phyloP scores from a whole-genome alignment of 768 basidiomycete genomes.

The Russula abietina region DNA sequence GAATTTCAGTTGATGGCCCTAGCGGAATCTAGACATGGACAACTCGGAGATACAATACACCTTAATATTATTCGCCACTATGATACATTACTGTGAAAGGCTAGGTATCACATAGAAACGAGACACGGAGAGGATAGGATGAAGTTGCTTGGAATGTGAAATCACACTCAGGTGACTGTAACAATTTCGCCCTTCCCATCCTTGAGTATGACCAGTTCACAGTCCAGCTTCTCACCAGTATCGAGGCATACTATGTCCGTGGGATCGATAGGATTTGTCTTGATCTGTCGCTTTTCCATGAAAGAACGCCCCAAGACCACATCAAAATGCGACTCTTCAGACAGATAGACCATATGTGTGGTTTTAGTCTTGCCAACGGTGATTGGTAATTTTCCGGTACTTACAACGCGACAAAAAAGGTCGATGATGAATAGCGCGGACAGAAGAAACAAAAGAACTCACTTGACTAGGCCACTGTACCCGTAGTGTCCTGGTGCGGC shows the following conservation, averaged over 20 bases:
- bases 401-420: constrained; percentile 19
- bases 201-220: constrained; percentile 86
- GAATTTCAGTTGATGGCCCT: not conserved
- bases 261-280: constrained; percentile 73
- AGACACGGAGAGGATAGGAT: not conserved
- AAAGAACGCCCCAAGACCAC: constrained; percentile 88
- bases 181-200: constrained; percentile 89
- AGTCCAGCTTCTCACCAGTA: constrained; percentile 85
- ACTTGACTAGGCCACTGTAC: constrained; percentile 82
- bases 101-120: constrained; percentile 7
- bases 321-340: constrained; percentile 94
- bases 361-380: constrained; percentile 45
- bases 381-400: constrained; percentile 82
- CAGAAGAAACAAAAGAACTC: constrained; percentile 12
- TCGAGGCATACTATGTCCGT: constrained; percentile 91
- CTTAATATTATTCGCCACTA: constrained; percentile 6
- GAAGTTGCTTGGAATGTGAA: not conserved
- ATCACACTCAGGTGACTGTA: constrained; percentile 58
- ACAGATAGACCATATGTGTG: constrained; percentile 65
- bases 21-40: not conserved
- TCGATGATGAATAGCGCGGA: not conserved
- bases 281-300: constrained; percentile 70
- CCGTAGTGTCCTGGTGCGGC: constrained; percentile 89
- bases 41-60: not conserved
- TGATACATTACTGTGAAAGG: constrained; percentile 10